Percentiles rank a stretch among this genome's conserved stretches.
Evolutionary conservation across 805 yeast genomes (phyloP).

Genomic region (Yarrowia porcina): DNA sequence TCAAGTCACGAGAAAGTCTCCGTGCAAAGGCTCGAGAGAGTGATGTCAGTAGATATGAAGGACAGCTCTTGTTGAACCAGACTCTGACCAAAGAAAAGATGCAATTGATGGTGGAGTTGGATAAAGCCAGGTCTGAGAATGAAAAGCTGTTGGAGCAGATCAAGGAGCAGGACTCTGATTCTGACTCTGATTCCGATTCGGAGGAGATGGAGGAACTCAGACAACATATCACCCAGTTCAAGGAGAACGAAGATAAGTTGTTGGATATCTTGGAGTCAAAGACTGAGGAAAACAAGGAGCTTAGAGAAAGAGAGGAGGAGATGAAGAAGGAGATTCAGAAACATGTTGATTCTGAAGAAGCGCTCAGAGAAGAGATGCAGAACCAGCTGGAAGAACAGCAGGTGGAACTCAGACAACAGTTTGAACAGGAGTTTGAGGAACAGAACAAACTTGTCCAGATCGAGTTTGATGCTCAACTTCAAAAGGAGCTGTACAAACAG

Average conservation of each 20-base stretch:
- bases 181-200: neutral
- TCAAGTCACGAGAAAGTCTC: constrained; percentile 11
- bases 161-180: neutral
- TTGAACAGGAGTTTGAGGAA: constrained; percentile 15
- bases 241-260: neutral
- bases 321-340: neutral
- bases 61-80: neutral
- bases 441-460: constrained; percentile 6
- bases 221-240: neutral
- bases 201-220: neutral
- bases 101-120: constrained; percentile 14
- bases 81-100: constrained; percentile 1
- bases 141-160: neutral
- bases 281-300: neutral
- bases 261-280: neutral
- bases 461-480: constrained; percentile 7
- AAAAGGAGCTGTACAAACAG: neutral
- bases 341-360: neutral
- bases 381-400: neutral
- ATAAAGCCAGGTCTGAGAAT: neutral
- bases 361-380: constrained; percentile 1
- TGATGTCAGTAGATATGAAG: constrained; percentile 8
- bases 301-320: neutral
- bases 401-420: neutral
- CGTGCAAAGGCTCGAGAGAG: neutral